A percentile compares a stretch with the other conserved stretches of the same genome.
phyloP scores from a whole-genome alignment of 164 flowering plant species.

The Stephania cephalantha region DNA sequence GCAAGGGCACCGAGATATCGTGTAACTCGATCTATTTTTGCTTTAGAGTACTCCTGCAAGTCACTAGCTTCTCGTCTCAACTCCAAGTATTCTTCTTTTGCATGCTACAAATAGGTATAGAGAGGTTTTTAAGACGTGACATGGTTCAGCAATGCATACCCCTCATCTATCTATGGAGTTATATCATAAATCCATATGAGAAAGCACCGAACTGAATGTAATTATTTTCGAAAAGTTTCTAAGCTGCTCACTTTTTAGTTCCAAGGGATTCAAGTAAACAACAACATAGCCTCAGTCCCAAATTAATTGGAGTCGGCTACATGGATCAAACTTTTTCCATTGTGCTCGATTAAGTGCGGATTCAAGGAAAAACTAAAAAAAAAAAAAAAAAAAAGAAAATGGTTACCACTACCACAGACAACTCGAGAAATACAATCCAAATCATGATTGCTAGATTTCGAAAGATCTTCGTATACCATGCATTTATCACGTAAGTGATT shows the following conservation, averaged over 20 bases:
- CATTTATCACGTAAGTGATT: too few relatives aligned
- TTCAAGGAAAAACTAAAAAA: too few relatives aligned
- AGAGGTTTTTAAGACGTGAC: slow-evolving; percentile 3
- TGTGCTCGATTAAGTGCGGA: too few relatives aligned
- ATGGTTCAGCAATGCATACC: not conserved
- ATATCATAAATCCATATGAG: not conserved
- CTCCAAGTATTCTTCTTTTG: slow-evolving; percentile 70
- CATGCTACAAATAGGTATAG: slow-evolving; percentile 42
- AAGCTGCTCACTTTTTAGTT: not conserved
- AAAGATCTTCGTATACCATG: too few relatives aligned
- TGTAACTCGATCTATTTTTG: slow-evolving; percentile 75
- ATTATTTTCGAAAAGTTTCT: not conserved
- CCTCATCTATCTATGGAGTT: not conserved
- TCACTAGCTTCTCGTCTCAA: slow-evolving; percentile 89
- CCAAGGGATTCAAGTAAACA: too few relatives aligned
- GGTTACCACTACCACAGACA: too few relatives aligned
- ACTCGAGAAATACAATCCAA: too few relatives aligned
- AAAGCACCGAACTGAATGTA: not conserved
- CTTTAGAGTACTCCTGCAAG: slow-evolving; percentile 89
- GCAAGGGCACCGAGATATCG: slow-evolving; percentile 85
- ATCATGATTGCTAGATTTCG: too few relatives aligned
- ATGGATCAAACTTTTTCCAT: too few relatives aligned
- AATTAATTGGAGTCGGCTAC: too few relatives aligned
- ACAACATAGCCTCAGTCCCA: too few relatives aligned
- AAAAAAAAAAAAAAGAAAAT: too few relatives aligned